These are phyloP conservation scores for Colletotrichum graminicola DNA, from an alignment of 2,329 filamentous ascomycete genomes.

Conservation along the genomic window DNA sequence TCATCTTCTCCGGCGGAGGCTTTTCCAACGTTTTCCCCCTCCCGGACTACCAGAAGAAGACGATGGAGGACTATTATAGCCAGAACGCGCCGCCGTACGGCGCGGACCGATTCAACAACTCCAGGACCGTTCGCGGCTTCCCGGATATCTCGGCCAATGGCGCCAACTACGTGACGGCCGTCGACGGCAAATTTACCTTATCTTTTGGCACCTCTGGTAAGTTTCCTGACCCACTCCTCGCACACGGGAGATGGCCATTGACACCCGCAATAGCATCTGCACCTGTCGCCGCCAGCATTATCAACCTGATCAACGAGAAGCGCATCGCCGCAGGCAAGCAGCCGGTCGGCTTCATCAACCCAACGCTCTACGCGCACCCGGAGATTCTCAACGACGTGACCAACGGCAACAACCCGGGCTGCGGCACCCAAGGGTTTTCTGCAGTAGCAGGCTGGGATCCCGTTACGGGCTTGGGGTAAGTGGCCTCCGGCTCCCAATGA, in stretches of 20 bases:
- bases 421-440: slow-evolving; percentile 48
- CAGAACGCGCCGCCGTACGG: slow-evolving; percentile 57
- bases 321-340: slow-evolving; percentile 48
- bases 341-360: slow-evolving; percentile 45
- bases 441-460: slow-evolving; percentile 43
- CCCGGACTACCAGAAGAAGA: slow-evolving; percentile 60
- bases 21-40: slow-evolving; percentile 63
- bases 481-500: neutral
- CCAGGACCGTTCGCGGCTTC: slow-evolving; percentile 57
- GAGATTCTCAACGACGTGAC: slow-evolving; percentile 50
- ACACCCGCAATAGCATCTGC: slow-evolving; percentile 46
- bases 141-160: slow-evolving; percentile 63
- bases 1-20: slow-evolving; percentile 62
- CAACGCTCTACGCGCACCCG: slow-evolving; percentile 46
- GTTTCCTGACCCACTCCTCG: neutral
- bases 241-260: neutral
- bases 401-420: slow-evolving; percentile 49
- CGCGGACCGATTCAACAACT: slow-evolving; percentile 60
- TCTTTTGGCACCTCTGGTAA: slow-evolving; percentile 62
- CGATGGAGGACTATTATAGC: slow-evolving; percentile 55
- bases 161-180: slow-evolving; percentile 57
- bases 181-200: slow-evolving; percentile 56
- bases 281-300: slow-evolving; percentile 51
- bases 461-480: slow-evolving; percentile 39
- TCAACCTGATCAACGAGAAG: slow-evolving; percentile 51